These are phyloP conservation scores for Zymoseptoria tritici DNA, from an alignment of 2,329 filamentous ascomycete species.

Conservation along the genomic window DNA sequence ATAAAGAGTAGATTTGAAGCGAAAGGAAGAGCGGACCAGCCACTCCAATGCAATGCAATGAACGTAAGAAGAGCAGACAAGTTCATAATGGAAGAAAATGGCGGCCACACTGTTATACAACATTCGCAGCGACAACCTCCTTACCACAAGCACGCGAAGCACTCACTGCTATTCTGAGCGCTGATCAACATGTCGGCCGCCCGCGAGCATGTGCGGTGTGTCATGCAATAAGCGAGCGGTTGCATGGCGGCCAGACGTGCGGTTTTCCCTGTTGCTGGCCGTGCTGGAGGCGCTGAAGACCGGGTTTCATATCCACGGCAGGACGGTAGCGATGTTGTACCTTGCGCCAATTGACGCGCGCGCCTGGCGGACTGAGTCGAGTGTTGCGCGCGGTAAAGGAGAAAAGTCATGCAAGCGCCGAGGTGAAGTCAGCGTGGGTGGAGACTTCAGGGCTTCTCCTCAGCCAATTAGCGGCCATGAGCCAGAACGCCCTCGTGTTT, in stretches of 20 bases:
- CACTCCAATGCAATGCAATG: neutral
- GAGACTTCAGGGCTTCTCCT: neutral
- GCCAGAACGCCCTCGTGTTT: neutral
- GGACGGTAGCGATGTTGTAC: neutral
- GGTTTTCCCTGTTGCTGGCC: neutral
- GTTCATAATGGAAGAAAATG: neutral
- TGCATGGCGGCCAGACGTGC: slow-evolving; percentile 10
- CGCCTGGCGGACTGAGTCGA: neutral
- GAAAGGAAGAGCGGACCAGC: neutral
- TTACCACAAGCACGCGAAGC: neutral
- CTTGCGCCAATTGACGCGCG: neutral
- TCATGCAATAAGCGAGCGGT: slow-evolving; percentile 11
- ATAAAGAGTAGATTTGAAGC: neutral
- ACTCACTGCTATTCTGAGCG: neutral
- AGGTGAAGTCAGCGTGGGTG: neutral
- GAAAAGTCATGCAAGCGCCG: neutral
- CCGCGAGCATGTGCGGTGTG: slow-evolving; percentile 7
- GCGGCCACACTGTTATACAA: neutral
- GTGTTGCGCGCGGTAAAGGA: neutral
- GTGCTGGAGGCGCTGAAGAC: neutral
- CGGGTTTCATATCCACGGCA: neutral
- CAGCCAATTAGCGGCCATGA: neutral
- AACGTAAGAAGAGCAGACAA: neutral
- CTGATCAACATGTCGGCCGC: slow-evolving; percentile 1
- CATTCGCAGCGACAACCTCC: neutral